Evolutionary conservation across 208 protist genomes (phyloP), one percentile per base, ranked within the genome.

Genomic region (Blechomonas ayalai): DNA sequence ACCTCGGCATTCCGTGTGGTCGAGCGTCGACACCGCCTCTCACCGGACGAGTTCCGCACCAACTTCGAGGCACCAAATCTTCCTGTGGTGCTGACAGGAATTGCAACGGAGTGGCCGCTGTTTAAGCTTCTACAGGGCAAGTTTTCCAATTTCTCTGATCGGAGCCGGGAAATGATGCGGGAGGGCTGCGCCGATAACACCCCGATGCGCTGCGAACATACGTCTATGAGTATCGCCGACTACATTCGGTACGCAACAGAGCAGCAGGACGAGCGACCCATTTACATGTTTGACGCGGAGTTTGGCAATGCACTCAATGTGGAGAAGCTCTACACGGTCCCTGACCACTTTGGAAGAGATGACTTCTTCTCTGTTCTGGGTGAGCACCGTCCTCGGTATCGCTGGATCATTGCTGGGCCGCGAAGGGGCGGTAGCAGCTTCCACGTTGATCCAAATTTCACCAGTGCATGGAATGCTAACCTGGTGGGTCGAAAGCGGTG

Each of bases 241-340:
- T 95, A 91, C 47, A 78, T 90, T 18, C 66, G 36, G 25, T 95
- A 95, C 58, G 80, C 82, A 0, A 62, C 35, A 26, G 65, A 79
- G 46, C 80, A 90, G 50, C 59, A 52, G 5, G 86, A 92, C 51
- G 86, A 95, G 53, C 75, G 82, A n/a, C 82, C 82, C 8, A 89
- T 89, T 46, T 95, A 95, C 67, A 78, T 95, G 64, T 95, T 95
- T 53, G 86, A 95, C 58, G 61, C 79, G 8, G 77, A 95, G 52
- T 95, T 90, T 35, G 76, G 70, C 34, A 60, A 22, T 18, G 63
- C 58, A 36, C 69, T 89, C 37, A 52, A 73, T 45, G 38, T 50
- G 5, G 77, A 82, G 42, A 36, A 40, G 15, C 69, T 90, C 20
- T 92, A 87, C 60, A 80, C 78, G n/a, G 77, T 90, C 28, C 82